phyloP scores from a whole-genome alignment of 441 rosid genomes.

The Arabidopsis hybrid region DNA sequence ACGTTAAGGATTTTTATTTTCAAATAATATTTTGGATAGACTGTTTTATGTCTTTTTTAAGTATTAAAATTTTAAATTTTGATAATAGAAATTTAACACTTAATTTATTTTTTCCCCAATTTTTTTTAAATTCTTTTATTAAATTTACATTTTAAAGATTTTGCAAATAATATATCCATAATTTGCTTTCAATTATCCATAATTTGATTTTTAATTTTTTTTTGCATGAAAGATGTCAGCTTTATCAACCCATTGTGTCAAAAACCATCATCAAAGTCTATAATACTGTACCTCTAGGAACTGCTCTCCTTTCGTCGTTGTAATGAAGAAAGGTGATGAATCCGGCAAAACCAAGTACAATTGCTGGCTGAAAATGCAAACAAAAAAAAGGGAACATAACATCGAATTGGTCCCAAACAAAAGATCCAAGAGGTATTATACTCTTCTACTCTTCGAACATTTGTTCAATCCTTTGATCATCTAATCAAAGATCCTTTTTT shows the following conservation, averaged over 20 bases:
- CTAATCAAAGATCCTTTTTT: background rate
- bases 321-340: slow-evolving; percentile 60
- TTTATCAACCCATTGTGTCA: background rate
- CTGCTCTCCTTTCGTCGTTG: slow-evolving; percentile 80
- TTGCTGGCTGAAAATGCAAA: slow-evolving; percentile 60
- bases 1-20: too few species aligned
- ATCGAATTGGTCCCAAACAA: background rate
- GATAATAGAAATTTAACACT: too few species aligned
- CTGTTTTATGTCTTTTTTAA: too few species aligned
- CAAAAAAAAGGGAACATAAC: background rate
- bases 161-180: too few species aligned
- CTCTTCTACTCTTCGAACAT: background rate
- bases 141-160: too few species aligned
- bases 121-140: too few species aligned
- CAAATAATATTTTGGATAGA: too few species aligned
- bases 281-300: slow-evolving; percentile 65
- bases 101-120: too few species aligned
- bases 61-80: too few species aligned
- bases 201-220: too few species aligned
- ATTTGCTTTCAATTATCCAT: too few species aligned
- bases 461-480: background rate
- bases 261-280: slow-evolving; percentile 3
- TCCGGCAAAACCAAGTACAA: slow-evolving; percentile 65
- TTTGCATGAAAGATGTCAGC: background rate
- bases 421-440: too few species aligned